Evolutionary conservation across 495 filamentous ascomycete genomes (phyloP).

Genomic region (Penicillium desertorum): DNA sequence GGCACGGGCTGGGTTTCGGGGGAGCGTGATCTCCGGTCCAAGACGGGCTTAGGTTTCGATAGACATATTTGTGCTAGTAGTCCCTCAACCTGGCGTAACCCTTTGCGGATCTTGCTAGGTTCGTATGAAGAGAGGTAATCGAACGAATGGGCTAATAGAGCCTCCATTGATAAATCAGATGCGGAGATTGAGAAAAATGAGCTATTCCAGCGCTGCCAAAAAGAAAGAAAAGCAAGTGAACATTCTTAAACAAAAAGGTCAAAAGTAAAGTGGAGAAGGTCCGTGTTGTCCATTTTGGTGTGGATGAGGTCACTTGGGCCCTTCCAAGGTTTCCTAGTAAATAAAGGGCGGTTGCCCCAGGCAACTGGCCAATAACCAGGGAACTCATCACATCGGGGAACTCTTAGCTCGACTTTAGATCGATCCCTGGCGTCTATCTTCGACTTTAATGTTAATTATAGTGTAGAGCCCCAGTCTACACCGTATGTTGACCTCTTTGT

Average conservation of each 20-base stretch:
- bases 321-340: slow-evolving; percentile 2
- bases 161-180: slow-evolving; percentile 65
- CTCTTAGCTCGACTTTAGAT: slow-evolving; percentile 14
- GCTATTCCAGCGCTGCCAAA: background rate
- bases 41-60: slow-evolving; percentile 51
- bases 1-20: slow-evolving; percentile 43
- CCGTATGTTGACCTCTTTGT: background rate
- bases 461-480: background rate
- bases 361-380: slow-evolving; percentile 19
- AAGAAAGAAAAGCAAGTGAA: slow-evolving; percentile 14
- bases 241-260: slow-evolving; percentile 11
- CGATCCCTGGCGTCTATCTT: slow-evolving; percentile 12
- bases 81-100: slow-evolving; percentile 91
- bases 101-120: slow-evolving; percentile 83
- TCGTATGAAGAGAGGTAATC: slow-evolving; percentile 96
- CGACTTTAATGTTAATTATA: slow-evolving; percentile 17
- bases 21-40: slow-evolving; percentile 44
- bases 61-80: slow-evolving; percentile 95
- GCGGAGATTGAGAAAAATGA: slow-evolving; percentile 16
- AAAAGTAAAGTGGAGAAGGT: slow-evolving; percentile 16
- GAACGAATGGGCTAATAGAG: slow-evolving; percentile 87
- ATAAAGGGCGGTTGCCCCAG: slow-evolving; percentile 30
- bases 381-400: slow-evolving; percentile 10
- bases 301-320: slow-evolving; percentile 28
- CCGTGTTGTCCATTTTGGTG: slow-evolving; percentile 13